phyloP scores from a whole-genome alignment of 176 grass and related monocot species.

The Alloteropsis semialata region DNA sequence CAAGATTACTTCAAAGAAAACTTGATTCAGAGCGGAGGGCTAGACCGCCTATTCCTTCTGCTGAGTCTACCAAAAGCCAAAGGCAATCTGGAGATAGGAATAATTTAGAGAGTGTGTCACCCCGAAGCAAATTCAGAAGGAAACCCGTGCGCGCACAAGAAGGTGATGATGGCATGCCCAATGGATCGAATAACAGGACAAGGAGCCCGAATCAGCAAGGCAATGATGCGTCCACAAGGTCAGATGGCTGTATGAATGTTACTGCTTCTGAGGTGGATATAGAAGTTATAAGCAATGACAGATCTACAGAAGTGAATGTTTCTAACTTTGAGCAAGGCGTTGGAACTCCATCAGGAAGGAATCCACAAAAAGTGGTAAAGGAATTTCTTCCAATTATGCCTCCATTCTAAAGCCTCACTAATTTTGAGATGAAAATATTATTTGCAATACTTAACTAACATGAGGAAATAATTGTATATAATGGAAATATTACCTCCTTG shows the following conservation, averaged over 20 bases:
- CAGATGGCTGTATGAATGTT: slow-evolving; percentile 53
- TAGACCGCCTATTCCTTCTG: slow-evolving; percentile 49
- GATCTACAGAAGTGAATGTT: slow-evolving; percentile 45
- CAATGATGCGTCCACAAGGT: slow-evolving; percentile 63
- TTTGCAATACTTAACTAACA: not conserved
- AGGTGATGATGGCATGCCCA: slow-evolving; percentile 53
- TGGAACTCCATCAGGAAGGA: slow-evolving; percentile 51
- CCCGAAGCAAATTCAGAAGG: slow-evolving; percentile 62
- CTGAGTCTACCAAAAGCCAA: slow-evolving; percentile 47
- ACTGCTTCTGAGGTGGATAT: slow-evolving; percentile 48
- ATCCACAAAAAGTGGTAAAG: slow-evolving; percentile 58
- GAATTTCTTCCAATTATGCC: slow-evolving; percentile 14
- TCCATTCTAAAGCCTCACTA: slow-evolving; percentile 14
- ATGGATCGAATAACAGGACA: slow-evolving; percentile 45
- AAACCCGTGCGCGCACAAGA: slow-evolving; percentile 63
- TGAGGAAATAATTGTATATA: not conserved
- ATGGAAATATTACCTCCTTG: not conserved
- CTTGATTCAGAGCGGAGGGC: slow-evolving; percentile 49
- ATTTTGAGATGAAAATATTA: slow-evolving; percentile 13
- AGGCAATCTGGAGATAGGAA: slow-evolving; percentile 53
- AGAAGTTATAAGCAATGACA: slow-evolving; percentile 63
- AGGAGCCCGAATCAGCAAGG: slow-evolving; percentile 48
- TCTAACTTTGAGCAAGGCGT: slow-evolving; percentile 42
- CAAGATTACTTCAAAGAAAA: slow-evolving; percentile 75
- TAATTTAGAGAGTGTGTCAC: slow-evolving; percentile 65